Percentiles rank a stretch among this genome's conserved stretches.
phyloP scores from a whole-genome alignment of 768 basidiomycete genomes.

The Neoboletus magnificus region DNA sequence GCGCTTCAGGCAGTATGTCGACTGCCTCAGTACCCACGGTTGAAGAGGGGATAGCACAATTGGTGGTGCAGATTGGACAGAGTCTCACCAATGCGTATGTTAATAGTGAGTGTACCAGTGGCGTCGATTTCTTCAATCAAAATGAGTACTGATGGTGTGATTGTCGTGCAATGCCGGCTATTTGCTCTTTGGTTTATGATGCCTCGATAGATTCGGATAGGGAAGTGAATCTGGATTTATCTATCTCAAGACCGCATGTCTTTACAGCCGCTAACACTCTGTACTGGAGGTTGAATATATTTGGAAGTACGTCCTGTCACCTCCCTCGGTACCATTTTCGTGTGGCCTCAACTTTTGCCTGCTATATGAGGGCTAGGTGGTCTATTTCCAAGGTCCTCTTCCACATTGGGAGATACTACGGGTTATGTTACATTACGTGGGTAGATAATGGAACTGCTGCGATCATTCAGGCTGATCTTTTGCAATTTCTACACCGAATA shows the following conservation, averaged over 20 bases:
- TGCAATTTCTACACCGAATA: not conserved
- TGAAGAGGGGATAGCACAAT: not conserved
- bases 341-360: not conserved
- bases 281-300: not conserved
- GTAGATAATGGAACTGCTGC: not conserved
- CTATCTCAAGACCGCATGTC: too few relatives aligned
- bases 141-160: not conserved
- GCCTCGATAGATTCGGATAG: not conserved
- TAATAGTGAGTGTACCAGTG: not conserved
- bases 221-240: not conserved
- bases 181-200: not conserved
- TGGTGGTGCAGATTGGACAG: too few relatives aligned
- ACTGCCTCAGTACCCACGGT: too few relatives aligned
- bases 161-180: not conserved
- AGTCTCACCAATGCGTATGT: too few relatives aligned
- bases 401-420: conserved; percentile 1
- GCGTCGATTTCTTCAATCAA: not conserved
- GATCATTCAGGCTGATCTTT: not conserved
- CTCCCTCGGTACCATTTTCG: not conserved
- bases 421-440: not conserved
- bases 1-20: too few relatives aligned
- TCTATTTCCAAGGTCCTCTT: not conserved
- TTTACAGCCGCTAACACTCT: not conserved
- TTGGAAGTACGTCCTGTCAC: not conserved
- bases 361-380: not conserved